Percentiles rank a stretch among this genome's conserved stretches.
phyloP scores from a whole-genome alignment of 257 asterid genomes.

The Solanum tarijense region DNA sequence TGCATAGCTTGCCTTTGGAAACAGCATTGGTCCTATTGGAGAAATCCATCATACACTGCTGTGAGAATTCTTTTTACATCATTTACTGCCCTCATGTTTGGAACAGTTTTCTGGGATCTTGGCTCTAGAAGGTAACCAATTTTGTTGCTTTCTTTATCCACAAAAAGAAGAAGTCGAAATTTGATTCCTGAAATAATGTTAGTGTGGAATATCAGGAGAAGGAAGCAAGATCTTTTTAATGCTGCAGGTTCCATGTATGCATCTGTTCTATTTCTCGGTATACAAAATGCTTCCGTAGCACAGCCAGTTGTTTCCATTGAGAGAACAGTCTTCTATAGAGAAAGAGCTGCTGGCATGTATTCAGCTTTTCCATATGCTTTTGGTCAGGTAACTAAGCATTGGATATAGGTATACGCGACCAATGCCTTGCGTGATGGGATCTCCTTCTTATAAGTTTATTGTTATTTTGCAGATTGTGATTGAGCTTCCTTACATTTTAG shows the following conservation, averaged over 20 bases:
- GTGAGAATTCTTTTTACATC: slow-evolving; percentile 61
- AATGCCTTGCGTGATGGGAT: neutral
- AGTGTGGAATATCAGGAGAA: slow-evolving; percentile 24
- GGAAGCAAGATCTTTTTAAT: slow-evolving; percentile 52
- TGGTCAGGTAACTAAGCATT: slow-evolving; percentile 37
- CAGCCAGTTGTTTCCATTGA: slow-evolving; percentile 74
- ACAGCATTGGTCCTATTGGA: slow-evolving; percentile 71
- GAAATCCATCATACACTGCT: slow-evolving; percentile 71
- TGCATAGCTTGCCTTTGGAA: slow-evolving; percentile 16
- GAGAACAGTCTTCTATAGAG: slow-evolving; percentile 75
- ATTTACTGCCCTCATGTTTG: slow-evolving; percentile 52
- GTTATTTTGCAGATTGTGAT: slow-evolving; percentile 32
- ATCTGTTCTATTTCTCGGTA: slow-evolving; percentile 60
- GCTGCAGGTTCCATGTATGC: slow-evolving; percentile 85
- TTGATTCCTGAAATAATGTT: neutral
- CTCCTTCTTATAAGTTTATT: neutral
- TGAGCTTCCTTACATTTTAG: slow-evolving; percentile 30
- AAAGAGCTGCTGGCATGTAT: slow-evolving; percentile 19
- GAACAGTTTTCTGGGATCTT: slow-evolving; percentile 68
- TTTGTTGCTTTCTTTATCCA: neutral
- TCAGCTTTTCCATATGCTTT: slow-evolving; percentile 76
- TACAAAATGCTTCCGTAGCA: slow-evolving; percentile 54
- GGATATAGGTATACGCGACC: neutral
- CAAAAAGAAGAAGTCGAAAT: neutral
- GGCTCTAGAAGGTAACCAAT: slow-evolving; percentile 44